Evolutionary conservation across 1,284 basidiomycete species (phyloP).

Genomic region (Gymnopus androsaceus): DNA sequence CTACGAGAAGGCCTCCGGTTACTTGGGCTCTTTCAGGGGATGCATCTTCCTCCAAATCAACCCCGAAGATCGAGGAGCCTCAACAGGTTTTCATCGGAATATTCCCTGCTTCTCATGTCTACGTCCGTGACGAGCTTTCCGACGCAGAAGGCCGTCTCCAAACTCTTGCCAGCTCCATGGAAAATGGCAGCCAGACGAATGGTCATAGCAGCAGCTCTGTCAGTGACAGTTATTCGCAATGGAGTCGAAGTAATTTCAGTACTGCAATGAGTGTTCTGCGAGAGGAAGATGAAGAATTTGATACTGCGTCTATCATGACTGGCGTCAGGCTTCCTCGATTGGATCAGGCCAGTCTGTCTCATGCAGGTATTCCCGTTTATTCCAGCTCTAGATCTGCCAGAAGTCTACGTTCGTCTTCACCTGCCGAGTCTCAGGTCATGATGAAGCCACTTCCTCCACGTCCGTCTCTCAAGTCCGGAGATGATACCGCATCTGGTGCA

Average conservation of each 20-base stretch:
- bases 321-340: conserved; percentile 66
- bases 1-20: conserved; percentile 67
- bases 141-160: conserved; percentile 87
- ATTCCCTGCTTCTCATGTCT: conserved; percentile 90
- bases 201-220: conserved; percentile 36
- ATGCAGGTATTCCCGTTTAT: conserved; percentile 70
- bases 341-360: conserved; percentile 69
- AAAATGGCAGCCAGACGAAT: conserved; percentile 30
- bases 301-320: conserved; percentile 35
- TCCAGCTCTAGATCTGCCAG: conserved; percentile 41
- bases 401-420: conserved; percentile 63
- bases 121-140: conserved; percentile 84
- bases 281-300: conserved; percentile 63
- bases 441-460: conserved; percentile 86
- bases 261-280: conserved; percentile 66
- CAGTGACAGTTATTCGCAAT: conserved; percentile 31
- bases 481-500: conserved; percentile 83
- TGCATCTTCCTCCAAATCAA: conserved; percentile 53
- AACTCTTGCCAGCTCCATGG: conserved; percentile 52
- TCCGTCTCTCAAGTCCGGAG: conserved; percentile 89
- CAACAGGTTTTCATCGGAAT: conserved; percentile 95
- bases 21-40: conserved; percentile 62
- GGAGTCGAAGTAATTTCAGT: conserved; percentile 46
- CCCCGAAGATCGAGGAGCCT: conserved; percentile 65
- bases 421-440: conserved; percentile 62